These are phyloP conservation scores for Dittrichia graveolens DNA, from an alignment of 129 eudicot genomes.

Conservation along the genomic window DNA sequence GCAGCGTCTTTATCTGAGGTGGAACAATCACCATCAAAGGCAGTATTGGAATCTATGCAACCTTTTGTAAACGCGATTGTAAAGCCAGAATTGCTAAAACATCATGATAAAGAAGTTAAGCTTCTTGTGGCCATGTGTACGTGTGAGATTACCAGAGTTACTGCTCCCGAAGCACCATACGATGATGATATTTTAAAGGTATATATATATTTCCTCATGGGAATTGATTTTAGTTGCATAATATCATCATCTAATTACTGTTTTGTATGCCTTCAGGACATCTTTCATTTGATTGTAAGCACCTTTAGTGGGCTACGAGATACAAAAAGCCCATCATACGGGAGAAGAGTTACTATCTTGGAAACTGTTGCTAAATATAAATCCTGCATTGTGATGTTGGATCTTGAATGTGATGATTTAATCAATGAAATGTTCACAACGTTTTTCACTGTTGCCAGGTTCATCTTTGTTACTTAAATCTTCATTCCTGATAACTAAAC, in stretches of 20 bases:
- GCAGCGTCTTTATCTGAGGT: conserved; percentile 68
- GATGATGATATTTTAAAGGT: conserved; percentile 88
- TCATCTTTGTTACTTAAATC: conserved; percentile 21
- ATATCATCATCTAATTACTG: conserved; percentile 6
- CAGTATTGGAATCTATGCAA: conserved; percentile 73
- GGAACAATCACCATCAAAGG: conserved; percentile 78
- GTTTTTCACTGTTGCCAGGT: conserved; percentile 90
- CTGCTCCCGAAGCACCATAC: conserved; percentile 98
- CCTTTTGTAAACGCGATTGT: conserved; percentile 72
- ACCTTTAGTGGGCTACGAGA: conserved; percentile 87
- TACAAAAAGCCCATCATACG: conserved; percentile 75
- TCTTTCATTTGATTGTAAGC: conserved; percentile 77
- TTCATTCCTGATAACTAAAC: conserved; percentile 12
- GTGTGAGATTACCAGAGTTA: conserved; percentile 90
- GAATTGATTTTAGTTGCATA: conserved; percentile 2
- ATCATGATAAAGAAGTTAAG: conserved; percentile 87
- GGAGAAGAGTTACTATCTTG: conserved; percentile 85
- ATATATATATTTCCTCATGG: neutral
- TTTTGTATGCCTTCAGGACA: conserved; percentile 57
- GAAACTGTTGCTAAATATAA: conserved; percentile 93
- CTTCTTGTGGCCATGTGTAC: conserved; percentile 90
- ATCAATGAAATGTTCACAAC: conserved; percentile 79
- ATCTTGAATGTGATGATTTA: conserved; percentile 96
- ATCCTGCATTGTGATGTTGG: conserved; percentile 97
- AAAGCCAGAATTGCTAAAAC: conserved; percentile 81